A percentile compares a stretch with the other conserved stretches of the same genome.
Evolutionary conservation across 441 rosid species (phyloP).

Genomic region (Pelargonium citronellum): DNA sequence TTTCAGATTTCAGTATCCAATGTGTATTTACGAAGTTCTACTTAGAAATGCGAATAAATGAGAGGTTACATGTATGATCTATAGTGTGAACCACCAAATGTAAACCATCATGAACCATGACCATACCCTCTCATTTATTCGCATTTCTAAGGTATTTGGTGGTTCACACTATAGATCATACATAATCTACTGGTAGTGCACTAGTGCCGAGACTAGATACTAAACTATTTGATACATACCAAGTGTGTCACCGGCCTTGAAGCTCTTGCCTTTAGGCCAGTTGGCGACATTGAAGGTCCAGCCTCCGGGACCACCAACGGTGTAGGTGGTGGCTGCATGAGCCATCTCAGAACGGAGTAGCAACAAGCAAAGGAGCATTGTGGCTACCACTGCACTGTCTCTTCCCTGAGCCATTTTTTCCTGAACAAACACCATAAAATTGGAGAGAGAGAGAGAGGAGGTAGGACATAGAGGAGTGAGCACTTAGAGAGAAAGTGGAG

Average conservation of each 20-base stretch:
- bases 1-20: too few relatives aligned
- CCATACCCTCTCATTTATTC: too few relatives aligned
- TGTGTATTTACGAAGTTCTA: not conserved
- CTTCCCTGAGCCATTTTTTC: constrained; percentile 10
- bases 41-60: not conserved
- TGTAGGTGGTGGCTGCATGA: constrained; percentile 1
- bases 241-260: constrained; percentile 21
- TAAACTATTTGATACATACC: constrained; percentile 9
- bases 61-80: not conserved
- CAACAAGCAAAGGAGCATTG: not conserved
- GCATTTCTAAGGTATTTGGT: too few relatives aligned
- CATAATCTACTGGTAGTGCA: too few relatives aligned
- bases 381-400: not conserved
- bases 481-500: not conserved
- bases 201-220: not conserved
- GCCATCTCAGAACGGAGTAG: not conserved
- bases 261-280: constrained; percentile 17
- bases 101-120: too few relatives aligned
- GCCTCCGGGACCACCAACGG: constrained; percentile 17
- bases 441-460: not conserved
- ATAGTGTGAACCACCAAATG: too few relatives aligned
- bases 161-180: too few relatives aligned
- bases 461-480: not conserved
- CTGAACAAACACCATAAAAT: not conserved
- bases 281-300: constrained; percentile 9